Conservation (phyloP, 163 green algal species). For the Volvox carteri region DNA sequence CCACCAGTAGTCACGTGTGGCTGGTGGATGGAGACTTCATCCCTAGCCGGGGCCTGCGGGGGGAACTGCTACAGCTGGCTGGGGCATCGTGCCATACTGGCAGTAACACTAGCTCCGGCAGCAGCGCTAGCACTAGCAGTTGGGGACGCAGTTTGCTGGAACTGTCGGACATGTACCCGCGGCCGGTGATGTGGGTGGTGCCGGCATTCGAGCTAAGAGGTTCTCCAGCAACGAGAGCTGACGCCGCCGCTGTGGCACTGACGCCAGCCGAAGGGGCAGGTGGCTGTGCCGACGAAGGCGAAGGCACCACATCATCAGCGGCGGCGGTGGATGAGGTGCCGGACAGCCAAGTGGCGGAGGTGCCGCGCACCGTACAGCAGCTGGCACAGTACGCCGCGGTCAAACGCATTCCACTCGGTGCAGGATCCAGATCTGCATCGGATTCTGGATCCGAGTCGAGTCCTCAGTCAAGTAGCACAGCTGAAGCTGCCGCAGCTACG, state of each 20-base stretch:
- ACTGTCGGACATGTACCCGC: not conserved
- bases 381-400: conserved; percentile 25
- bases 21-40: conserved; percentile 67
- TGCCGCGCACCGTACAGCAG: conserved; percentile 54
- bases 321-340: not conserved
- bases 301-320: no score
- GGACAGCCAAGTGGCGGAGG: not conserved
- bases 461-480: conserved; percentile 8
- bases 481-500: not conserved
- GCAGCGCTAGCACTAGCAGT: not conserved
- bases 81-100: no score
- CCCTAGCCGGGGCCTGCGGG: conserved; percentile 48
- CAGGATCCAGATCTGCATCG: no score
- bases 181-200: conserved; percentile 60
- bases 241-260: no score
- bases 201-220: conserved; percentile 59
- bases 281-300: no score
- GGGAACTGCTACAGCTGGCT: not conserved
- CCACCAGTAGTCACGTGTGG: conserved; percentile 57
- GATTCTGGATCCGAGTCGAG: no score
- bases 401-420: no score
- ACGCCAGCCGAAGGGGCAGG: no score
- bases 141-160: not conserved
- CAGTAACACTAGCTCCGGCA: not conserved
- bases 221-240: not conserved